These are phyloP conservation scores for Crucihimalaya himalaica DNA, from an alignment of 345 rosid species.

Conservation along the genomic window DNA sequence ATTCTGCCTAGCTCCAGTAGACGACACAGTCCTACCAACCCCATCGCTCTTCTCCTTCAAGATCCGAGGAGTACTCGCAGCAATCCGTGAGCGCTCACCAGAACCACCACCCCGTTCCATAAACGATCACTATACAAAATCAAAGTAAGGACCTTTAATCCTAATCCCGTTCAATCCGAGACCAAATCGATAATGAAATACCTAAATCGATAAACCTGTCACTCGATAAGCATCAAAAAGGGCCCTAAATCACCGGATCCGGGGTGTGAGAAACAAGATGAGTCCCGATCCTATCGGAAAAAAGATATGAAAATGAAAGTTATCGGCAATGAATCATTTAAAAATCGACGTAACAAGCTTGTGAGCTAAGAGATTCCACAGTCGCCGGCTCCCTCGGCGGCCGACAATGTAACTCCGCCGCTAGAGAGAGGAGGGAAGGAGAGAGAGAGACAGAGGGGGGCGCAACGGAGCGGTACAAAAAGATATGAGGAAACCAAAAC, in stretches of 20 bases:
- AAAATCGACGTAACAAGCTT: constrained; percentile 20
- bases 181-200: not conserved
- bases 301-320: not conserved
- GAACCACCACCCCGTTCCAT: constrained; percentile 86
- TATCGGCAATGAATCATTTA: constrained; percentile 10
- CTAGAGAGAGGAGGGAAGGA: constrained; percentile 36
- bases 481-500: constrained; percentile 31
- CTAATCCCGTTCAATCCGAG: constrained; percentile 37
- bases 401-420: constrained; percentile 53
- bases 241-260: constrained; percentile 59
- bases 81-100: constrained; percentile 59
- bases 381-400: constrained; percentile 34
- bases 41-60: constrained; percentile 61
- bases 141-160: constrained; percentile 43
- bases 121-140: constrained; percentile 31
- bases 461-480: constrained; percentile 37
- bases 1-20: constrained; percentile 45
- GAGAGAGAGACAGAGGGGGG: constrained; percentile 6
- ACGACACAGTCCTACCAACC: constrained; percentile 46
- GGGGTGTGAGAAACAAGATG: constrained; percentile 13
- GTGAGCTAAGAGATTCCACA: constrained; percentile 5
- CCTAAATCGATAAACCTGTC: constrained; percentile 22
- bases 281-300: constrained; percentile 24
- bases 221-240: constrained; percentile 32
- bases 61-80: constrained; percentile 58